phyloP scores from a whole-genome alignment of 1,284 basidiomycete species.

The Rhodotorula sp. region DNA sequence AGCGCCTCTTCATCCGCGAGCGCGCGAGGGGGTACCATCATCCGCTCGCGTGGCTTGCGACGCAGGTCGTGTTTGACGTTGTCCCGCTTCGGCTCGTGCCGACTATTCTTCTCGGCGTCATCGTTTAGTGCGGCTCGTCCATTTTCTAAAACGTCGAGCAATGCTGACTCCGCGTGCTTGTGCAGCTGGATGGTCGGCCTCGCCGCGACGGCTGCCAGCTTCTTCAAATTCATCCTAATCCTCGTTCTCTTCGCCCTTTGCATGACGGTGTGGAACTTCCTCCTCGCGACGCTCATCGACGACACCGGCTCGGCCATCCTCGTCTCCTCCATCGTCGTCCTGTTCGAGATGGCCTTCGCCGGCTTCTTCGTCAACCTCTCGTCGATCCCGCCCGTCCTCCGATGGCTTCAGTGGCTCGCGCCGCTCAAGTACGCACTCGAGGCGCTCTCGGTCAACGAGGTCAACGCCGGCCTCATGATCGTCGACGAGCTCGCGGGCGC shows the following conservation, averaged over 20 bases:
- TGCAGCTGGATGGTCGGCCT: constrained; percentile 86
- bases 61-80: constrained; percentile 78
- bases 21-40: constrained; percentile 61
- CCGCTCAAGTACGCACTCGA: constrained; percentile 74
- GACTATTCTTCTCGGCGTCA: constrained; percentile 65
- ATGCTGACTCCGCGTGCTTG: not conserved
- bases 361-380: constrained; percentile 56
- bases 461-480: constrained; percentile 79
- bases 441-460: constrained; percentile 80
- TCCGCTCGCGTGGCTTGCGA: constrained; percentile 82
- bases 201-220: constrained; percentile 64
- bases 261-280: constrained; percentile 85
- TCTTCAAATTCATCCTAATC: constrained; percentile 80
- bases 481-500: constrained; percentile 76
- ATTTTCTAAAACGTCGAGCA: not conserved
- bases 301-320: constrained; percentile 88
- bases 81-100: constrained; percentile 79
- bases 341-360: constrained; percentile 46
- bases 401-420: constrained; percentile 69
- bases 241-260: constrained; percentile 72
- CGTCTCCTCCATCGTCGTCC: constrained; percentile 54
- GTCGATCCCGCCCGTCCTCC: constrained; percentile 44
- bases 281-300: constrained; percentile 73
- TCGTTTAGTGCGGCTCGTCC: constrained; percentile 40
- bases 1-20: constrained; percentile 82